Evolutionary conservation across 2,329 filamentous ascomycete species (phyloP).

Genomic region (Aspergillus cejpii): DNA sequence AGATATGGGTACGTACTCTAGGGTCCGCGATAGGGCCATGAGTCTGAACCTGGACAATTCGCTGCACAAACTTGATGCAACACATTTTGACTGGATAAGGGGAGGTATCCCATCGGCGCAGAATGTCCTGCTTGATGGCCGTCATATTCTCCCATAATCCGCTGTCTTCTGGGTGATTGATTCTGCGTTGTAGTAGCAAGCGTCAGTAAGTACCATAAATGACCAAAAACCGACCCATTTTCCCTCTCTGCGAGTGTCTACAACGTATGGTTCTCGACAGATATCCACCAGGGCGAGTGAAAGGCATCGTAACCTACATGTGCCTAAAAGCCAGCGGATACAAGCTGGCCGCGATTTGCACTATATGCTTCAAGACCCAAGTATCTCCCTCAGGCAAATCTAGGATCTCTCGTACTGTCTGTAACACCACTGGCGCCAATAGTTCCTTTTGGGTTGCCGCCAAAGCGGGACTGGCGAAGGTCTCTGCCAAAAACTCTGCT

Average conservation of each 20-base stretch:
- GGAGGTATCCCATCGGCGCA: constrained; percentile 80
- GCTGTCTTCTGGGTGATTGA: constrained; percentile 75
- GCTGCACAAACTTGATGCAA: constrained; percentile 95
- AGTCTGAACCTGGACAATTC: constrained; percentile 86
- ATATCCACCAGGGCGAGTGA: constrained; percentile 14
- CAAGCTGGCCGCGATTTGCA: constrained; percentile 84
- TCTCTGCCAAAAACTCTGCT: constrained; percentile 89
- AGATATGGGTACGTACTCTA: constrained; percentile 54
- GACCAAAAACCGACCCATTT: neutral
- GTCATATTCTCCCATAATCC: constrained; percentile 82
- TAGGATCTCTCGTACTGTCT: constrained; percentile 64
- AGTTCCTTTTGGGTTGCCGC: constrained; percentile 70
- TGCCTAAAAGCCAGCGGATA: constrained; percentile 88
- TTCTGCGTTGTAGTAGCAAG: constrained; percentile 51
- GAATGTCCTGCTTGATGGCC: constrained; percentile 79
- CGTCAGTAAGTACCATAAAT: constrained; percentile 21
- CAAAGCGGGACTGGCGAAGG: constrained; percentile 86
- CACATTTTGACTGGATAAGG: constrained; percentile 73
- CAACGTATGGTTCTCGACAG: constrained; percentile 10
- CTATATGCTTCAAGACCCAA: constrained; percentile 73
- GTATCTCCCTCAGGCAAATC: constrained; percentile 69
- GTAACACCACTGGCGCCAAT: constrained; percentile 68
- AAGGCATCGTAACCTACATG: constrained; percentile 63
- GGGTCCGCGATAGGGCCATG: constrained; percentile 74
- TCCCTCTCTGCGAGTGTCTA: constrained; percentile 13